Evolutionary conservation across 2,329 filamentous ascomycete genomes (phyloP).

Genomic region (Fusarium papillatum): DNA sequence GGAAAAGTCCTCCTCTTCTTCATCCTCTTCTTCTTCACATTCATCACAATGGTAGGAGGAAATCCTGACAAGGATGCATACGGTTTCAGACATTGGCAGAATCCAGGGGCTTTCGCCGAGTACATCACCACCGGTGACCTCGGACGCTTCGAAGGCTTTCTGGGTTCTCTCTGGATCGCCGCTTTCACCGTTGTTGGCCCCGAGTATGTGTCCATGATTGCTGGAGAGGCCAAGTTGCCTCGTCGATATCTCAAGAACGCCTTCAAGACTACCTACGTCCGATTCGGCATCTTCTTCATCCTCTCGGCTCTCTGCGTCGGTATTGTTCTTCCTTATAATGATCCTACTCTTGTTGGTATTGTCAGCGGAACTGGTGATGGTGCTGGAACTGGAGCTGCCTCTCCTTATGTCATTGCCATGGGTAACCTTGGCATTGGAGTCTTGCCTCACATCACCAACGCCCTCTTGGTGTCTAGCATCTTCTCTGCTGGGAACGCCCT

Average conservation of each 20-base stretch:
- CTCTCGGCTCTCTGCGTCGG: not conserved
- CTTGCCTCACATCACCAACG: slow-evolving; percentile 8
- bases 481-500: slow-evolving; percentile 9
- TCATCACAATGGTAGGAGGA: slow-evolving; percentile 17
- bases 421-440: slow-evolving; percentile 10
- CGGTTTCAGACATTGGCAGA: slow-evolving; percentile 7
- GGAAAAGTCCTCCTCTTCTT: slow-evolving; percentile 15
- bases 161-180: not conserved
- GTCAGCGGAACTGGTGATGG: not conserved
- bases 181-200: slow-evolving; percentile 7
- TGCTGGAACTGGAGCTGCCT: slow-evolving; percentile 6
- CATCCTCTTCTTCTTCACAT: slow-evolving; percentile 13
- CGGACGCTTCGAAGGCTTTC: slow-evolving; percentile 2
- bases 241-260: slow-evolving; percentile 11
- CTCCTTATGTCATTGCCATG: slow-evolving; percentile 15
- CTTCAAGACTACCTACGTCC: slow-evolving; percentile 6
- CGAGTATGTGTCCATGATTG: slow-evolving; percentile 13
- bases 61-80: slow-evolving; percentile 5
- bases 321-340: slow-evolving; percentile 3
- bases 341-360: not conserved
- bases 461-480: slow-evolving; percentile 8
- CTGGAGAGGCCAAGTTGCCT: slow-evolving; percentile 2
- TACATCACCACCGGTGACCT: slow-evolving; percentile 2
- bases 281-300: slow-evolving; percentile 12
- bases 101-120: slow-evolving; percentile 5